Base-by-base conservation (phyloP, 179 eudicot species). In the Nepenthes alata region DNA sequence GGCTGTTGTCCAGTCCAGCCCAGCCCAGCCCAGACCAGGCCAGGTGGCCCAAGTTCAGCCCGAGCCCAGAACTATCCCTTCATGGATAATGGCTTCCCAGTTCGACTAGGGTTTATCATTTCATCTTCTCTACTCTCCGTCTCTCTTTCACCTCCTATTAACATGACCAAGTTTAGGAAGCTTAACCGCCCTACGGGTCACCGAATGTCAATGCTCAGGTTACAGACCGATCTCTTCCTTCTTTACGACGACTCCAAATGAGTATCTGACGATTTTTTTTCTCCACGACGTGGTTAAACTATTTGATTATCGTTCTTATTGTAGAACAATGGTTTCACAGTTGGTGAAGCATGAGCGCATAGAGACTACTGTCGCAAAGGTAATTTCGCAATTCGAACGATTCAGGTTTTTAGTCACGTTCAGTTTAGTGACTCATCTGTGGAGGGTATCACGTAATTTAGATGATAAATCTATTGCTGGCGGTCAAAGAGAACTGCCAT, bases 301-400 rank as follows among this genome's bases (percentile, higher is more conserved):
- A 52, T 2, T 6, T 16, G 16, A 12, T 52, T n/a, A 10, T 2
- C 16, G 16, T 12, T 49, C 58, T 16, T 47, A 8, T 55, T 69
- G 65, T 70, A 91, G 98, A 68, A 91, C 98, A 37, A 89, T 91
- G 98, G 96, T 91, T 10, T 91, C 96, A 2, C 98, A 91, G 72
- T 69, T 91, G 68, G 95, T 91, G 60, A 86, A 81, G 69, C 98
- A 91, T 44, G 98, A 91, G 72, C 82, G 98, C n/a, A 91, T 89
- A 11, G 98, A 91, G 70, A 91, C 98, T 39, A 91, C 98, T 56
- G 89, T 91, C 66, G 86, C 96, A 2, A 91, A 91, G 96, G 98
- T 91, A 5, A 53, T n/a, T 34, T 14, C 58, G 64, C 7, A 9
- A 13, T 37, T 68, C 0, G 25, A 25, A 25, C 25, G 25, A 25